Base-by-base conservation (phyloP, 768 basidiomycete species). In the Leccinum sublutescens region DNA sequence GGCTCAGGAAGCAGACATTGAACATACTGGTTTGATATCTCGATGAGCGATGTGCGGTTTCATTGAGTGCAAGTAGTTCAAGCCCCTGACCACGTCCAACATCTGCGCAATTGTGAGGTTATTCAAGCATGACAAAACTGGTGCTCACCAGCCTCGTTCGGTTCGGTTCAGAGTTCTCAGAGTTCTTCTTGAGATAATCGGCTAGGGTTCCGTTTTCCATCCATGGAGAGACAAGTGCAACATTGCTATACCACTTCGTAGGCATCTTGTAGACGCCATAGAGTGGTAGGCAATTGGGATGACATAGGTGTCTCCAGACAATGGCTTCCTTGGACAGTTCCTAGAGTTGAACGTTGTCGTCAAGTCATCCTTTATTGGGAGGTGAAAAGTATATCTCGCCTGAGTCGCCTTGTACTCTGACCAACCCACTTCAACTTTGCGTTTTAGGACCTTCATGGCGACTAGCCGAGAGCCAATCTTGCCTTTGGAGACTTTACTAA, bases 51-150 rank as follows among this genome's bases (percentile, higher is more conserved):
- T 72, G 17, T 76, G 76, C 0, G 75, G 76, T 36, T 64, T 54
- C 60, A 74, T 70, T 0, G 75, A 78, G 56, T 81, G 80, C 10
- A 82, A 62, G 56, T 82, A 79, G 4, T 71, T 51, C 48, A 81
- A 61, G 15, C 80, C 80, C 15, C 74, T 67, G 25, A 75, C 75
- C 19, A 80, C 67, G 54, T 82, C 80, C 11, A 76, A 64, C 47
- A 80, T 74, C 80, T 81, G 51, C 17, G 17, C 6, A 29, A 38
- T 7, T 12, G 27, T 57, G 34, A 53, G 43, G n/a, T 53, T 27
- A 57, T 29, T 2, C 36, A 14, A 23, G 17, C 4, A 21, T 54
- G 11, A 43, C 58, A 51, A 11, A n/a, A 2, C 12, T 11, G 29
- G 23, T 31, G 38, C 71, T 68, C 59, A 79, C 78, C 63, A 79